Evolutionary conservation across 2,329 filamentous ascomycete species (phyloP), one percentile per base, ranked within the genome.

Genomic region (Xylaria digitata): DNA sequence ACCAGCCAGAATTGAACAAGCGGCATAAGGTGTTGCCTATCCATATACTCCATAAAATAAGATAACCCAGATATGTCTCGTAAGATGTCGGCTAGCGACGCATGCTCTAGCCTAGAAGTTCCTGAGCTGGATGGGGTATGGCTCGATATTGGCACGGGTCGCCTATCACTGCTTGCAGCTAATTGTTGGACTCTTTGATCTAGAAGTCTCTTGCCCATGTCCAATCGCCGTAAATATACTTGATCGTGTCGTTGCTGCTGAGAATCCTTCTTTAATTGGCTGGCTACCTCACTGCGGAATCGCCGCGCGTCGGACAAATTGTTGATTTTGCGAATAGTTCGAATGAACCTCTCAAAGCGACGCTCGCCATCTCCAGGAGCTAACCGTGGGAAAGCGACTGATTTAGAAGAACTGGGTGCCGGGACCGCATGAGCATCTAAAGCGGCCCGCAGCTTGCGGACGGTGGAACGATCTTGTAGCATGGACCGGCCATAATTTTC

Each of bases 11-110:
- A 99, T 75, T 99, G 96, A 6, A 99, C 94, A 53, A 97, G 82
- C 15, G 92, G 87, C 90, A 98, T 95, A 30, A 95, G 84, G 17
- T 87, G 86, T 76, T 94, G 92, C 48, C 96, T 90, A 77, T 99
- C 96, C 96, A 99, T 99, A 75, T 94, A 98, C 77, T 99, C 96
- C 96, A 99, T 99, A 81, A 99, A 98, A 77, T 97, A 99, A 2
- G 96, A 98, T 8, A 99, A 84, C 0, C 93, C 95, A 0, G 95
- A 92, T 2, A 96, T 88, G 78, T 96, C 94, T 72, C 94, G 91
- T 65, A 99, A 84, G n/a, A 99, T 85, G 71, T 98, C 94, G 13
- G 90, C 87, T 1, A 98, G 83, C 0, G 92, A 90, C 7, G 91
- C 90, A 72, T 92, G 91, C 70, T 94, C 90, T 45, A 94, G 82